Base-by-base conservation (phyloP, 148 eudicot species). In the Vaccinium corymbosum region DNA sequence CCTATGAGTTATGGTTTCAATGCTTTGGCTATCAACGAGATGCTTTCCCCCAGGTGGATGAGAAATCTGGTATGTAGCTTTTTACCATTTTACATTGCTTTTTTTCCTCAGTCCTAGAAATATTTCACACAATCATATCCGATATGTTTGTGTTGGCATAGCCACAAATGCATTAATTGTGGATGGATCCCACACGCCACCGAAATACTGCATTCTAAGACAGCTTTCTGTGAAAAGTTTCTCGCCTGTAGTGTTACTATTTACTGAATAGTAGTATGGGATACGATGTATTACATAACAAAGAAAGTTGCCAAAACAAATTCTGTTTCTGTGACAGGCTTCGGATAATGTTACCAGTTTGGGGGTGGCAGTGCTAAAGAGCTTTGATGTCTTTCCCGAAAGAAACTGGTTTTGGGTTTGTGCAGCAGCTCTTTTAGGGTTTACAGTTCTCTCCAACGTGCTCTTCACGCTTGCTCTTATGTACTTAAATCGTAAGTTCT, bases 31-130 rank as follows among this genome's bases (percentile, higher is more conserved):
- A 95, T 94, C 8, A 97, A 97, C 81, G 99, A 97, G 88, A 91
- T 97, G 99, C 88, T 89, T 89, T 92, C 98, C 50, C 92, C 95
- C 6, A 91, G 99, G 80, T 97, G 99, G 99, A 94, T 97, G 97
- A 91, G 89, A 92, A 88, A 84, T 90, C 7, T 78, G 87, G 99
- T 97, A 90, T 48, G 88, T 27, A 16, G 3, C 46, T 42, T 27
- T 74, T 74, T 20, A 71, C 53, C 52, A 7, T 42, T 38, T 50
- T n/a, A 29, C 14, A 7, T 10, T 46, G 13, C 59, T 52, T 82
- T 46, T 80, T 15, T 22, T 8, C 12, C 19, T 3, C 7, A 2
- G 71, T n/a, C 3, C 46, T 42, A 3, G 42, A 68, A 68, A 27
- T 13, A 32, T 10, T 68, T 68, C 73, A 27, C 8, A 4, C 10